Base-by-base conservation (phyloP, 1,284 basidiomycete genomes). In the Pholiota adiposa region DNA sequence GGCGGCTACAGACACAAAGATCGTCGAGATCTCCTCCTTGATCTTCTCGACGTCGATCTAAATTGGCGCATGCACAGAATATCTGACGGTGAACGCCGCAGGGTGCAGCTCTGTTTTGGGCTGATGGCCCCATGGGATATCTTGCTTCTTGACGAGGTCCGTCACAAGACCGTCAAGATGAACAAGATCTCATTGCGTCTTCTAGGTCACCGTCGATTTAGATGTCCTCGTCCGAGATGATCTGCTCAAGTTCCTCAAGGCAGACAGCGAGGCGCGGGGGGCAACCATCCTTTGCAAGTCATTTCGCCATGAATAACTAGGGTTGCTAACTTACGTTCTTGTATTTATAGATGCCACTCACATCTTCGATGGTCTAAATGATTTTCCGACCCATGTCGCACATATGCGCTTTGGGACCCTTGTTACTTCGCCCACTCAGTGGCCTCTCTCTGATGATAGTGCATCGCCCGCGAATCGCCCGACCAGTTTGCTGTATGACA, bases 101-200 rank as follows among this genome's bases (percentile, higher is more conserved):
- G 82, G 51, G 96, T 99, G 3, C 97, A 99, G 75, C 87, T 99
- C 23, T 94, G 93, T 65, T 97, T 98, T 84, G 97, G 97, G 2
- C 83, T 99, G 23, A 99, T 99, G 97, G 84, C 84, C 23, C 90
- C 93, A 34, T 99, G 96, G 95, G 90, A 97, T 67, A 84, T 99
- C 19, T 78, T 99, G 4, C 80, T 99, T 4, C 84, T 99, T 7
- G 97, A 99, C 70, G 97, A 99, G 80, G 96, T 89, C 57, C 23
- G 72, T 62, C 55, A 38, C 56, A 56, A 44, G 14, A 9, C 34
- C 21, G 55, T 38, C 31, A 40, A 3, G 54, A 18, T 33, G 21
- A 14, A 12, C 19, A 12, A 41, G 8, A 33, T 25, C 51, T 25
- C 18, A 49, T 38, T 60, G n/a, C 19, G n/a, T 18, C 18, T 46